Percentiles rank a stretch among this genome's conserved stretches.
These are phyloP conservation scores for Geotrichum cucujoidarum DNA, from an alignment of 1,139 yeast species.

Conservation along the genomic window DNA sequence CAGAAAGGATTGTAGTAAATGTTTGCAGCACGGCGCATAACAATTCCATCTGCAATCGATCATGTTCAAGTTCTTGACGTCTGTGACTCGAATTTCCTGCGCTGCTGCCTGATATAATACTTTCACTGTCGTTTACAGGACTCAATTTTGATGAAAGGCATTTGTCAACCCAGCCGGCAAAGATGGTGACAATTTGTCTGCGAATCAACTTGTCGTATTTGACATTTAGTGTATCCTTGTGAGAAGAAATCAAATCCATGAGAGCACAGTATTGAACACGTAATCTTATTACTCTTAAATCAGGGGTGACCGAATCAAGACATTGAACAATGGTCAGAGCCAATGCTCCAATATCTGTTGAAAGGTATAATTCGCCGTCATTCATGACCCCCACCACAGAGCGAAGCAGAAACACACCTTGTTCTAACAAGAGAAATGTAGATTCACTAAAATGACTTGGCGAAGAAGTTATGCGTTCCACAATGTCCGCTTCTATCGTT, in stretches of 20 bases:
- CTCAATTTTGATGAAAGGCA: conserved; percentile 11
- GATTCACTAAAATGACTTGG: conserved; percentile 18
- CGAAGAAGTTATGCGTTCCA: conserved; percentile 6
- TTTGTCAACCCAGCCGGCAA: conserved; percentile 60
- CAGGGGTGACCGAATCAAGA: conserved; percentile 38
- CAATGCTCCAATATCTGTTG: conserved; percentile 41
- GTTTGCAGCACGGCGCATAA: conserved; percentile 29
- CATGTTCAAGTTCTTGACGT: conserved; percentile 24
- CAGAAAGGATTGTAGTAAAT: conserved; percentile 25
- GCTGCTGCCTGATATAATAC: conserved; percentile 12
- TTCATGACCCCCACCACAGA: conserved; percentile 42
- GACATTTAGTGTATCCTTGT: conserved; percentile 30
- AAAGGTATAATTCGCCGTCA: conserved; percentile 39
- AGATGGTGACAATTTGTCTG: conserved; percentile 54
- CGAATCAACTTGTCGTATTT: conserved; percentile 57
- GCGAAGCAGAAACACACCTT: conserved; percentile 41
- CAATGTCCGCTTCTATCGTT: conserved; percentile 26
- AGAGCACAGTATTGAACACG: conserved; percentile 58
- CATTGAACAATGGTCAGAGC: conserved; percentile 38
- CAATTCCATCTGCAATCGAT: conserved; percentile 26
- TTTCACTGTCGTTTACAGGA: conserved; percentile 10
- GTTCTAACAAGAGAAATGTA: conserved; percentile 40
- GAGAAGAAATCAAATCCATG: conserved; percentile 48
- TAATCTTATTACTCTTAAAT: conserved; percentile 44
- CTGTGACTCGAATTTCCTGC: neutral